A percentile compares a stretch with the other conserved stretches of the same genome.
These are phyloP conservation scores for Tulasnella calospora DNA, from an alignment of 768 basidiomycete genomes.

Conservation along the genomic window DNA sequence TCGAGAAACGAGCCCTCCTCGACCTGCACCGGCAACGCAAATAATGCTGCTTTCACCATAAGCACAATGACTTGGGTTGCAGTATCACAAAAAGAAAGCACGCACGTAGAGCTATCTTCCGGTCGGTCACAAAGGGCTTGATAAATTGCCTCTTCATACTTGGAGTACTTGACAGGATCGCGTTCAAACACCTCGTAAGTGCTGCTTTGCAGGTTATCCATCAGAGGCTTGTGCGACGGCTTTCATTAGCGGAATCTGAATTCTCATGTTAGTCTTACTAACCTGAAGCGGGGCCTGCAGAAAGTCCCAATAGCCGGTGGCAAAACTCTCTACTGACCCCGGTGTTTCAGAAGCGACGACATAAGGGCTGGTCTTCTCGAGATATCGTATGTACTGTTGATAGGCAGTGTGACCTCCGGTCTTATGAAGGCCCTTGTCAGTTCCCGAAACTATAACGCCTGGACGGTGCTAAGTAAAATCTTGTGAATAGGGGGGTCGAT, in stretches of 20 bases:
- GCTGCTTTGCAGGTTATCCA: conserved; percentile 93
- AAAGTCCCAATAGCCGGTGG: conserved; percentile 90
- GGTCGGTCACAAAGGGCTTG: conserved; percentile 59
- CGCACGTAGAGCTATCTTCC: conserved; percentile 57
- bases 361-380: conserved; percentile 70
- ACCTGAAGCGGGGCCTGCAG: conserved; percentile 93
- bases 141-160: conserved; percentile 71
- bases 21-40: conserved; percentile 90
- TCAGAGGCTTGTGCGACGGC: conserved; percentile 63
- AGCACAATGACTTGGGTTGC: neutral
- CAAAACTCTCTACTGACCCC: conserved; percentile 84
- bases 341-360: conserved; percentile 58
- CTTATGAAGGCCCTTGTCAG: conserved; percentile 57
- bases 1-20: conserved; percentile 87
- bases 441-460: conserved; percentile 73
- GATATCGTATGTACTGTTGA: conserved; percentile 77
- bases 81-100: conserved; percentile 23
- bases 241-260: conserved; percentile 25
- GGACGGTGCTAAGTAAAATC: conserved; percentile 65
- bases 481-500: conserved; percentile 28
- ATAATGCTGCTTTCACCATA: conserved; percentile 52
- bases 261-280: conserved; percentile 29
- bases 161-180: conserved; percentile 92
- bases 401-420: conserved; percentile 84
- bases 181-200: conserved; percentile 98